Percentiles rank a stretch among this genome's conserved stretches.
These are phyloP conservation scores for Paecilomyces fulvus DNA, from an alignment of 2,329 filamentous ascomycete genomes.

Conservation along the genomic window DNA sequence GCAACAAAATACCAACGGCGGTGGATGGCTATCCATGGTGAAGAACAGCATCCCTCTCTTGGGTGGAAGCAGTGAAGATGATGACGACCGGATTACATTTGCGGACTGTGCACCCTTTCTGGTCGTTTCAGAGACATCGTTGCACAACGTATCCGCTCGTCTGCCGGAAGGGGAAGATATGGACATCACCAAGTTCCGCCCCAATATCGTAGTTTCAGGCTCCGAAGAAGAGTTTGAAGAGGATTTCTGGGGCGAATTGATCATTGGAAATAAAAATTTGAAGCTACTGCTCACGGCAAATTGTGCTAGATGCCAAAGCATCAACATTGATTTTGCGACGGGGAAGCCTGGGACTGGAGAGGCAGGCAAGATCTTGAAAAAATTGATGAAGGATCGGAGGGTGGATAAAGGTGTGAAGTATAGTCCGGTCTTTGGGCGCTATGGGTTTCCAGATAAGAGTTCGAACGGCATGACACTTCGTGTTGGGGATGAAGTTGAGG, in stretches of 20 bases:
- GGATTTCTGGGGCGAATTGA: constrained; percentile 62
- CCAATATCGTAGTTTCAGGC: constrained; percentile 62
- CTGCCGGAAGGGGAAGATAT: constrained; percentile 44
- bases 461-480: constrained; percentile 33
- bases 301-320: constrained; percentile 58
- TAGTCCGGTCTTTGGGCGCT: constrained; percentile 64
- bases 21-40: constrained; percentile 12
- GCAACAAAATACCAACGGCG: constrained; percentile 5
- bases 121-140: constrained; percentile 60
- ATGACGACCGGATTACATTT: constrained; percentile 54
- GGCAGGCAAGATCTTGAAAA: constrained; percentile 56
- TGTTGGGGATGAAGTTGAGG: constrained; percentile 50
- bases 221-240: constrained; percentile 54
- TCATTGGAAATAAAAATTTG: constrained; percentile 24
- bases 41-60: constrained; percentile 2
- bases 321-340: constrained; percentile 64
- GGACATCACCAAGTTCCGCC: constrained; percentile 62
- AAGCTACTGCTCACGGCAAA: constrained; percentile 57
- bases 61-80: constrained; percentile 1
- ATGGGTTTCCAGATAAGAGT: constrained; percentile 50
- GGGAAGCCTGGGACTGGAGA: constrained; percentile 52
- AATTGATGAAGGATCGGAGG: constrained; percentile 59
- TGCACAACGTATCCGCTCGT: constrained; percentile 55
- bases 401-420: constrained; percentile 62
- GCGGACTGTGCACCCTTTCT: constrained; percentile 60